phyloP scores from a whole-genome alignment of 2,329 filamentous ascomycete genomes.

The Davidsoniella virescens region DNA sequence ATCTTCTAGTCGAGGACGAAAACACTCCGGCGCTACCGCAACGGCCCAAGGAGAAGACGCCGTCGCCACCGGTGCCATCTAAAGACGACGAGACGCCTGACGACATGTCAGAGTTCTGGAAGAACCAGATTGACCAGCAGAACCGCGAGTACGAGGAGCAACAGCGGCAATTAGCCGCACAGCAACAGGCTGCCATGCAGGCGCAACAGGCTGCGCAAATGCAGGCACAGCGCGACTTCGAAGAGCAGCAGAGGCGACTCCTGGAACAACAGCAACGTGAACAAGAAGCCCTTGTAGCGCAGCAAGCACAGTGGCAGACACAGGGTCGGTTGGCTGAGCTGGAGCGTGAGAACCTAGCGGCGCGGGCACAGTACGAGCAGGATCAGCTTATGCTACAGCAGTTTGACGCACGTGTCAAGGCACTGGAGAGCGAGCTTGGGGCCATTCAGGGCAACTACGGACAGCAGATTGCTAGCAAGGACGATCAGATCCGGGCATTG shows the following conservation, averaged over 20 bases:
- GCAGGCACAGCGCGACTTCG: constrained; percentile 86
- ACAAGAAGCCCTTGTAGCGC: constrained; percentile 73
- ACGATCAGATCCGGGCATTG: constrained; percentile 81
- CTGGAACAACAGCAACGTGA: constrained; percentile 81
- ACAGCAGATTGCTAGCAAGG: constrained; percentile 74
- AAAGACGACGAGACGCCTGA: constrained; percentile 62
- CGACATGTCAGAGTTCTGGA: constrained; percentile 97
- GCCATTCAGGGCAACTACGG: constrained; percentile 71
- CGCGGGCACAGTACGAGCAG: constrained; percentile 87
- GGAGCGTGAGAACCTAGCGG: constrained; percentile 87
- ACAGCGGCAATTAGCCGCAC: constrained; percentile 72
- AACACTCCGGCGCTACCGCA: constrained; percentile 68
- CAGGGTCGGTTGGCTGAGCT: constrained; percentile 91
- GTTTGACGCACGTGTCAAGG: constrained; percentile 88
- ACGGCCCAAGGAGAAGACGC: constrained; percentile 54
- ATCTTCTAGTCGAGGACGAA: constrained; percentile 71
- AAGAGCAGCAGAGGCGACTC: constrained; percentile 78
- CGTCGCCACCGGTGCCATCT: constrained; percentile 51
- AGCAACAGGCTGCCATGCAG: constrained; percentile 65
- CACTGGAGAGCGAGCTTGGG: constrained; percentile 69
- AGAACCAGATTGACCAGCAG: constrained; percentile 75
- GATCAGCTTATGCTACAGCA: constrained; percentile 95
- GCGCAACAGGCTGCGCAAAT: constrained; percentile 69
- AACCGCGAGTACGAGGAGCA: constrained; percentile 93
- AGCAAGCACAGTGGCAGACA: constrained; percentile 86